A percentile compares a stretch with the other conserved stretches of the same genome.
Conservation (phyloP, 352 stramenopile species). For the Plasmopara viticola region DNA sequence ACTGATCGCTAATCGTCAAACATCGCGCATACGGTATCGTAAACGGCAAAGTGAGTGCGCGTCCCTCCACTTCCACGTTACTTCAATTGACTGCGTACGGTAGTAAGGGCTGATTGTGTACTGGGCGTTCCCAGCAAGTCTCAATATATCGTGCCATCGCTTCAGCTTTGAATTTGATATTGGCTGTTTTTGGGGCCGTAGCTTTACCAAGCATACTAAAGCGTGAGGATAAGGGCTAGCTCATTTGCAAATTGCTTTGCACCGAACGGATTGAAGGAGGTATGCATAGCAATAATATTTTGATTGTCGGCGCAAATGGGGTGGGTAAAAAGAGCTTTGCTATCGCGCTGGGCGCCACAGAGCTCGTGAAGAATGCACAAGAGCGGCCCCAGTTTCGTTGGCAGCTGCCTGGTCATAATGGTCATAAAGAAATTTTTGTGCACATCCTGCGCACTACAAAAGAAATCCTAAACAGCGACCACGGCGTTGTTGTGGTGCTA, state of each 20-base stretch:
- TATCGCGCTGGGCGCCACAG: constrained; percentile 35
- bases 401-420: constrained; percentile 11
- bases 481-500: constrained; percentile 39
- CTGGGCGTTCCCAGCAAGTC: neutral
- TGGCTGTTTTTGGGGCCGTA: constrained; percentile 4
- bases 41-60: constrained; percentile 4
- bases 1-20: no score
- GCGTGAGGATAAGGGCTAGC: constrained; percentile 3
- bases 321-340: constrained; percentile 51
- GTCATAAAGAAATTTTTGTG: constrained; percentile 11
- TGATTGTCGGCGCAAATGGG: constrained; percentile 33
- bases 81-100: constrained; percentile 4
- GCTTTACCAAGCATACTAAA: constrained; percentile 16
- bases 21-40: no score
- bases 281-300: constrained; percentile 27
- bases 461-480: constrained; percentile 8
- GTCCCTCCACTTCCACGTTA: neutral
- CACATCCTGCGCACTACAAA: constrained; percentile 17
- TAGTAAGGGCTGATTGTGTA: neutral
- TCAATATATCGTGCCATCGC: constrained; percentile 6
- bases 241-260: constrained; percentile 1
- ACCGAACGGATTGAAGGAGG: constrained; percentile 5
- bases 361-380: constrained; percentile 4
- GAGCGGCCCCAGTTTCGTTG: constrained; percentile 15
- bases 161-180: neutral